Base-by-base conservation (phyloP, 768 basidiomycete genomes). In the Phaeotremella skinneri region DNA sequence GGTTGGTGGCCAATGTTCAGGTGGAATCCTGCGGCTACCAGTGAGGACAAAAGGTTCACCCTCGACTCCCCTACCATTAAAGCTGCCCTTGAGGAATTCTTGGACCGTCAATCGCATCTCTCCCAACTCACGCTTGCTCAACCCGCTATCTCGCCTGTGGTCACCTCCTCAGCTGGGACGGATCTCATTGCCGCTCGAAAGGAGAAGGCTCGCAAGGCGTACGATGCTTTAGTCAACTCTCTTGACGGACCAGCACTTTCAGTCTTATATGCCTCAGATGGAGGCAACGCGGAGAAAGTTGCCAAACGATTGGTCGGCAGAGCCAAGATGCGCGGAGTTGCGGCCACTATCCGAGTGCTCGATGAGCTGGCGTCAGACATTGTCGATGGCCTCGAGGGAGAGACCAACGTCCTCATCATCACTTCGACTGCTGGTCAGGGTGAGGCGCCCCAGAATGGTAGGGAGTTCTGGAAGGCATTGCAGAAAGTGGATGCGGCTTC, bases 1-100 rank as follows among this genome's bases (percentile, higher is more conserved):
- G 94, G 94, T 2, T 94, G 93, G 79, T 98, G 96, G 96, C 94
- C 94, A 0, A 81, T 98, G 52, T 99, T 98, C 81, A 84, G 96
- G 56, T 99, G 94, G 93, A 87, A 99, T 77, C 96, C 96, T 0
- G 82, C 83, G 68, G 88, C 89, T 76, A 90, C 92, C 69, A 87
- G 87, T 41, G 73, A 75, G 45, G 74, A 73, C 53, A 81, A 85
- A 72, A 87, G 89, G 16, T 99, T 99, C 81, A 82, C 83, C 13
- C 85, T 99, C 58, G 96, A 98, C 78, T 92, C 90, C 2, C 90
- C 94, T 66, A 82, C 87, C 29, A 84, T 99, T 79, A 98, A 97
- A 83, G 87, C 90, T 60, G 94, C 96, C 69, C 81, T 99, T 21
- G 85, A 87, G 75, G 82, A 87, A 67, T 99, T 98, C 84, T 85